Evolutionary conservation across 1,284 basidiomycete species (phyloP).

Genomic region (Ustilago lituana): DNA sequence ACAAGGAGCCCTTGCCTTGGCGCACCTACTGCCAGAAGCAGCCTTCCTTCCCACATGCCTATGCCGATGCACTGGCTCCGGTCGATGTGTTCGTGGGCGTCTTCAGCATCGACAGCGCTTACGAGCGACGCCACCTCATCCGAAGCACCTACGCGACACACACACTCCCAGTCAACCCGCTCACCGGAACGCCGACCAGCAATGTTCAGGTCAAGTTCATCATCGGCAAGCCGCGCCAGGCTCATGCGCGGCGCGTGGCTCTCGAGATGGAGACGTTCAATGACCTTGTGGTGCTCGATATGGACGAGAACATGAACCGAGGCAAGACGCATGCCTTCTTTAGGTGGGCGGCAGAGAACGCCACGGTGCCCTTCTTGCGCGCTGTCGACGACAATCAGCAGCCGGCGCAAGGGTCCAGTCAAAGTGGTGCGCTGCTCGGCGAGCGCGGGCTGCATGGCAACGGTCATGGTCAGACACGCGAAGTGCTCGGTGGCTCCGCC

Average conservation of each 20-base stretch:
- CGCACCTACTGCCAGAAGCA: conserved; percentile 83
- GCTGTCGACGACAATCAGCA: conserved; percentile 26
- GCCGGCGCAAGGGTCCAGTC: conserved; percentile 1
- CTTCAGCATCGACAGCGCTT: conserved; percentile 80
- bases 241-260: conserved; percentile 81
- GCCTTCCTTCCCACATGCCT: conserved; percentile 68
- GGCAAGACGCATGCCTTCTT: conserved; percentile 86
- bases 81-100: conserved; percentile 90
- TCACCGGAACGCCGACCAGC: conserved; percentile 68
- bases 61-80: conserved; percentile 78
- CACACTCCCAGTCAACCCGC: conserved; percentile 61
- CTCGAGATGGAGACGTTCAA: conserved; percentile 93
- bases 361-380: conserved; percentile 79
- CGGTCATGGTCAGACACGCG: conserved; percentile 38
- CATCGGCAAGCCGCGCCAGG: conserved; percentile 82
- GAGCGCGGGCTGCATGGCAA: conserved; percentile 14
- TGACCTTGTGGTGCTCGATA: conserved; percentile 85
- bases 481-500: conserved; percentile 33
- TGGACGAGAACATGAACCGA: conserved; percentile 88
- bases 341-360: conserved; percentile 87
- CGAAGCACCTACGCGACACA: conserved; percentile 90
- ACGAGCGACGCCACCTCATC: conserved; percentile 87
- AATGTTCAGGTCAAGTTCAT: conserved; percentile 90
- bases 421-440: neutral
- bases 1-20: conserved; percentile 94